phyloP scores from a whole-genome alignment of 305 asterid genomes.

The Solanum hybrid region DNA sequence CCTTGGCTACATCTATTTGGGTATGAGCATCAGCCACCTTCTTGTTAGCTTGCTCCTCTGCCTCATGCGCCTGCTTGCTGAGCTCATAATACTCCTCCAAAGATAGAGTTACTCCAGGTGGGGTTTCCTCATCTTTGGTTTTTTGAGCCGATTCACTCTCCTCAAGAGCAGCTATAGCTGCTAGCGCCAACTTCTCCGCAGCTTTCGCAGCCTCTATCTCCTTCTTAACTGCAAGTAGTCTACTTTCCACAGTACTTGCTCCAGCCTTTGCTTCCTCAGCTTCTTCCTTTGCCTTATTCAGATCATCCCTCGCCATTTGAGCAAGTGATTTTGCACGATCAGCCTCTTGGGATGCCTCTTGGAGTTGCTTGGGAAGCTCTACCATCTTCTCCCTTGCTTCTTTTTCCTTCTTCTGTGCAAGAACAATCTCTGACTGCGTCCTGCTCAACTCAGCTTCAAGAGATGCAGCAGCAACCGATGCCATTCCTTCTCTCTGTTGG shows the following conservation, averaged over 20 bases:
- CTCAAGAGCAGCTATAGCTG: conserved; percentile 59
- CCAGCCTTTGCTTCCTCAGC: conserved; percentile 64
- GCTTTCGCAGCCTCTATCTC: conserved; percentile 89
- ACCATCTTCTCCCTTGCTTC: conserved; percentile 55
- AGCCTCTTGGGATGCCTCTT: conserved; percentile 62
- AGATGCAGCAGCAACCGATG: conserved; percentile 46
- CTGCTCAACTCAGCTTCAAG: conserved; percentile 60
- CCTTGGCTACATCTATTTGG: conserved; percentile 70
- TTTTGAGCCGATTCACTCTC: conserved; percentile 50
- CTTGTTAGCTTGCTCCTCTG: conserved; percentile 71
- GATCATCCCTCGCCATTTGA: conserved; percentile 39
- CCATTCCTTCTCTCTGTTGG: conserved; percentile 63
- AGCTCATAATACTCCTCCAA: conserved; percentile 75
- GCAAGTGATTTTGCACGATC: conserved; percentile 51
- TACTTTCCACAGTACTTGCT: conserved; percentile 40
- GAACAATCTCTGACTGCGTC: conserved; percentile 40
- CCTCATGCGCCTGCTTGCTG: conserved; percentile 79
- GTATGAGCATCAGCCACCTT: conserved; percentile 52
- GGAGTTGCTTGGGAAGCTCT: conserved; percentile 60
- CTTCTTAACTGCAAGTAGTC: conserved; percentile 50
- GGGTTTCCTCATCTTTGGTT: conserved; percentile 26
- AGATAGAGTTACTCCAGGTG: conserved; percentile 48
- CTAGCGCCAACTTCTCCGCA: conserved; percentile 72
- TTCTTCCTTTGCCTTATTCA: conserved; percentile 52
- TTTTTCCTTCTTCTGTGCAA: conserved; percentile 44